Percentiles rank a stretch among this genome's conserved stretches.
Conservation (phyloP, 2,329 filamentous ascomycete species). For the Aspergillus neoniger region DNA sequence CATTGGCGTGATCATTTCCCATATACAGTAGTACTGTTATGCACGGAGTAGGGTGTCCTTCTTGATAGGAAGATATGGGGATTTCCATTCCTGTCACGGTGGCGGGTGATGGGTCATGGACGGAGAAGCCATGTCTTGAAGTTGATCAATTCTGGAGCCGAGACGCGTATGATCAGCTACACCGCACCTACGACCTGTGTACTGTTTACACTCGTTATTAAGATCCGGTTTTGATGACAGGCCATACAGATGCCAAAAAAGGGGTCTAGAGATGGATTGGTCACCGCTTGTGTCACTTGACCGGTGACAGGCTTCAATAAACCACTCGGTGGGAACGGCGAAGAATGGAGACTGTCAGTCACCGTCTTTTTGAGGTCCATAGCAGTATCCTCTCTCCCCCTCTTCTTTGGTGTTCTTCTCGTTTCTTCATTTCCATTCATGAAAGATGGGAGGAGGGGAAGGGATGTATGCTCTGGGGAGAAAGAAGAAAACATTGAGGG, state of each 20-base stretch:
- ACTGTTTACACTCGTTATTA: background rate
- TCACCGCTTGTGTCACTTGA: constrained; percentile 6
- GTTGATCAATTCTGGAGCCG: background rate
- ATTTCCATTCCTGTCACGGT: background rate
- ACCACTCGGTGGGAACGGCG: background rate
- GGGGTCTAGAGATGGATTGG: background rate
- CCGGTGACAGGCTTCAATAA: background rate
- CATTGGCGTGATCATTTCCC: background rate
- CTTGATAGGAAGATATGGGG: background rate
- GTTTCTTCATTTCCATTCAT: background rate
- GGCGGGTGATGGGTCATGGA: constrained; percentile 2
- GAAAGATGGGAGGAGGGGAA: background rate
- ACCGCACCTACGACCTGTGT: background rate
- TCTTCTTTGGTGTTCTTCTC: background rate
- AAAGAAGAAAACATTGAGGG: constrained; percentile 1
- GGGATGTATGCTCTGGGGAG: background rate
- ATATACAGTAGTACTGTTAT: background rate
- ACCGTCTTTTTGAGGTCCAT: background rate
- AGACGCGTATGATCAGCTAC: constrained; percentile 1
- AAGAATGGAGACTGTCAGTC: background rate
- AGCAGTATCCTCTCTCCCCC: background rate
- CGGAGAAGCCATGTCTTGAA: constrained; percentile 1
- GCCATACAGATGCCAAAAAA: constrained; percentile 4
- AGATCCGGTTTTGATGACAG: constrained; percentile 3
- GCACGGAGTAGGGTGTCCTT: background rate